Conservation (phyloP, 352 stramenopile genomes). For the Paralagenidium karlingii region DNA sequence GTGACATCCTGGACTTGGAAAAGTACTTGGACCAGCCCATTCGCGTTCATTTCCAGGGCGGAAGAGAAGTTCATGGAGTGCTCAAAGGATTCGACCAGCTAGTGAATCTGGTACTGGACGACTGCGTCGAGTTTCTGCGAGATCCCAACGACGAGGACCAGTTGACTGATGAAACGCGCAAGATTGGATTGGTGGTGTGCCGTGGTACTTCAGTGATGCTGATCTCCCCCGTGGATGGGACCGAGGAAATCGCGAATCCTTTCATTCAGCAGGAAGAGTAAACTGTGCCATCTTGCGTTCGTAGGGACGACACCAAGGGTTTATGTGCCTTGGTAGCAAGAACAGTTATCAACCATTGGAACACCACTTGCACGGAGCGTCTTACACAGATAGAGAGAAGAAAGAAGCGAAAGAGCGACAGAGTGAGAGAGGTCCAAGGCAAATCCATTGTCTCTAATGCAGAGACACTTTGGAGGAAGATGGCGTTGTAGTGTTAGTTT, state of each 20-base stretch:
- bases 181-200: slow-evolving; percentile 91
- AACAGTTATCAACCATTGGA: too few species aligned
- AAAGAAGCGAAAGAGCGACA: too few species aligned
- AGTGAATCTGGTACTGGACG: slow-evolving; percentile 95
- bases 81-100: slow-evolving; percentile 95
- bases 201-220: slow-evolving; percentile 87
- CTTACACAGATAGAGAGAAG: too few species aligned
- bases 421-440: too few species aligned
- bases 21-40: slow-evolving; percentile 93
- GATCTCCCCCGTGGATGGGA: slow-evolving; percentile 84
- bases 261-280: slow-evolving; percentile 82
- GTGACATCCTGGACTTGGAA: slow-evolving; percentile 90
- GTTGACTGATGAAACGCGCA: slow-evolving; percentile 85
- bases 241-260: slow-evolving; percentile 87
- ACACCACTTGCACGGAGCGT: too few species aligned
- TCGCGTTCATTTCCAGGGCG: slow-evolving; percentile 91
- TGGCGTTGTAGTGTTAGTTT: too few species aligned
- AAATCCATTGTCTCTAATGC: too few species aligned
- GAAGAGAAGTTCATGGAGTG: slow-evolving; percentile 84
- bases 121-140: slow-evolving; percentile 92
- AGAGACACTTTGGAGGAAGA: too few species aligned
- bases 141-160: slow-evolving; percentile 84
- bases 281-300: too few species aligned
- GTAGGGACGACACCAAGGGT: too few species aligned
- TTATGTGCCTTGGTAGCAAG: too few species aligned